Base-by-base conservation (phyloP, 352 stramenopile species). In the Saprolegnia diclina region DNA sequence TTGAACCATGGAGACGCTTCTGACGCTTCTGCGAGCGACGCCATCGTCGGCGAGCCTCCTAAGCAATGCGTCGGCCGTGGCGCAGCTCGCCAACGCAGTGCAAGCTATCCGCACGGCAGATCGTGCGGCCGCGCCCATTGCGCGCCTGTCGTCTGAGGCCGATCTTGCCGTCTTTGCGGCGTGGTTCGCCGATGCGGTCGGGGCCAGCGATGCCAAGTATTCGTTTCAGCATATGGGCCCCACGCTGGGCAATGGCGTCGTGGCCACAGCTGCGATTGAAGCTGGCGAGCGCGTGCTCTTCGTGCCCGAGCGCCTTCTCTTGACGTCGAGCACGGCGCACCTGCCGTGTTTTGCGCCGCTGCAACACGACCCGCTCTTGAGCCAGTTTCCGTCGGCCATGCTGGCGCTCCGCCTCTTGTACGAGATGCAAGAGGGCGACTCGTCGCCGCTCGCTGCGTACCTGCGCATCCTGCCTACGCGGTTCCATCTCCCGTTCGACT, bases 401-500 rank as follows among this genome's bases (percentile, higher is more conserved):
- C 72, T 87, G 0, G 79, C 79, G 21, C 67, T 87, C 32, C 72
- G 70, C 7, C 65, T 87, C 24, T 69, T 87, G 0, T 71, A 61
- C 6, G 79, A 87, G 59, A 74, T 74, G 4, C 72, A 62, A 22
- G 22, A 50, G 1, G 64, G 72, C 42, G 62, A 69, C 6, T 11
- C 24, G 2, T 81, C 76, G 19, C 74, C 77, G 38, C 87, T 84
- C 57, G 38, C 67, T 22, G 69, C 74, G 55, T 88, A 88, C 66
- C 68, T 87, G 21, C 64, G 66, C 4, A 74, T 87, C 56, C 56
- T 88, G 18, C 80, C 80, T 11, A 63, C 50, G 22, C 59, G 16
- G 1, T 87, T 88, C 54, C 69, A 79, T 37, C 74, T 88, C 13
- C 80, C 80, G 45, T 68, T 88, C 18, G 79, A 75, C 40, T 88